A percentile compares a stretch with the other conserved stretches of the same genome.
phyloP scores from a whole-genome alignment of 495 filamentous ascomycete genomes.

The Mytilinidion resinicola region DNA sequence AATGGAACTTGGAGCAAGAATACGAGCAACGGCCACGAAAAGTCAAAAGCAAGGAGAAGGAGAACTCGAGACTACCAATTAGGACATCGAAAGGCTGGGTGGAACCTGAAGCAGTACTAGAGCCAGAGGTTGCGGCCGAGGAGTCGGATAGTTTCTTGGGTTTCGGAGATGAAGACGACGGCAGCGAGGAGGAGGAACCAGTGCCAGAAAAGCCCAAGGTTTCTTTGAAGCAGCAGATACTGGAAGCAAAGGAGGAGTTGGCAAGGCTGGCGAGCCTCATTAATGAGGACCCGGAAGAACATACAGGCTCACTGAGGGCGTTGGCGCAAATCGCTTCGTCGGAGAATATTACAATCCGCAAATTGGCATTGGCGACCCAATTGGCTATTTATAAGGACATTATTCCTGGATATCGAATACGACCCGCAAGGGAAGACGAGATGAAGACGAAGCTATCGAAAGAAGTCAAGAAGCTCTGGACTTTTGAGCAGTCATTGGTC shows the following conservation, averaged over 20 bases:
- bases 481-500: slow-evolving; percentile 78
- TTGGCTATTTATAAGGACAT: slow-evolving; percentile 90
- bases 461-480: slow-evolving; percentile 72
- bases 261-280: slow-evolving; percentile 72
- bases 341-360: slow-evolving; percentile 63
- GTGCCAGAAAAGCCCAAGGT: slow-evolving; percentile 52
- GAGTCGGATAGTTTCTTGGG: slow-evolving; percentile 48
- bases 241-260: slow-evolving; percentile 86
- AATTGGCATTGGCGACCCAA: slow-evolving; percentile 76
- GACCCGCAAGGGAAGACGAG: slow-evolving; percentile 67
- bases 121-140: slow-evolving; percentile 36
- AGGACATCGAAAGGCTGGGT: slow-evolving; percentile 71
- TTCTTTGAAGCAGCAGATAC: slow-evolving; percentile 67
- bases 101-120: slow-evolving; percentile 48
- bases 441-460: slow-evolving; percentile 76
- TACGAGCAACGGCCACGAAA: slow-evolving; percentile 80
- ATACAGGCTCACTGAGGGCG: slow-evolving; percentile 63
- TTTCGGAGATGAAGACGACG: slow-evolving; percentile 46
- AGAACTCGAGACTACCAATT: slow-evolving; percentile 71
- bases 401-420: slow-evolving; percentile 92
- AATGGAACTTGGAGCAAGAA: slow-evolving; percentile 86
- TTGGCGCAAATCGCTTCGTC: slow-evolving; percentile 69
- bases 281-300: slow-evolving; percentile 91
- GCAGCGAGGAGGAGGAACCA: slow-evolving; percentile 47
- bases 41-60: slow-evolving; percentile 56